Conservation (phyloP, 2,329 filamentous ascomycete genomes). For the Colletotrichum salicis region DNA sequence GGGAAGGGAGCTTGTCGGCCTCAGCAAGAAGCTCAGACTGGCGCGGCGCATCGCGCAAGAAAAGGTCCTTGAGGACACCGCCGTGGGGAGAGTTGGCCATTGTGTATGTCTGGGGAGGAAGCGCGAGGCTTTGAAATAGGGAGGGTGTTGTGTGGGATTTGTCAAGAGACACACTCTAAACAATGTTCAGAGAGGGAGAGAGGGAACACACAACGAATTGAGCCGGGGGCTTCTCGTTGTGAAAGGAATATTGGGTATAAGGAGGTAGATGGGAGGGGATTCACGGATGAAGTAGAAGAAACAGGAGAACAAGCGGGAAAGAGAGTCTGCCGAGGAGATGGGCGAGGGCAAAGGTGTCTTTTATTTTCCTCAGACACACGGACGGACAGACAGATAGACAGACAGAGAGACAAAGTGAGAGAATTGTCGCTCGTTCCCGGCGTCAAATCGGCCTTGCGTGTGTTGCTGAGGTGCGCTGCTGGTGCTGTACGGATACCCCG, state of each 20-base stretch:
- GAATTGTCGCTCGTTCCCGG: conserved; percentile 28
- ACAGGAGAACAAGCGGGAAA: neutral
- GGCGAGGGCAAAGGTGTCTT: conserved; percentile 30
- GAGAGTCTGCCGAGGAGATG: neutral
- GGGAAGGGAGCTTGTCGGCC: conserved; percentile 85
- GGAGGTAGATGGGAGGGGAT: conserved; percentile 1
- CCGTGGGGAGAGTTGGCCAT: conserved; percentile 83
- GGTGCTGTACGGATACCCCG: neutral
- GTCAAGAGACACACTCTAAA: conserved; percentile 1
- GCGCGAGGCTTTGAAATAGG: neutral
- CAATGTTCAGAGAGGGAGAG: conserved; percentile 3
- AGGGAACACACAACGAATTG: conserved; percentile 28
- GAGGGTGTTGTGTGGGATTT: neutral
- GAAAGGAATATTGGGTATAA: neutral
- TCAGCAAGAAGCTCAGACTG: conserved; percentile 83
- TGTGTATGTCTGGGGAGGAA: conserved; percentile 38
- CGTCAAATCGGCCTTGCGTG: conserved; percentile 32
- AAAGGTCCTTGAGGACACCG: conserved; percentile 96
- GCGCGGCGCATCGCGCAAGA: conserved; percentile 89
- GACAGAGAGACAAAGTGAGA: neutral
- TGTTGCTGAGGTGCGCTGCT: neutral
- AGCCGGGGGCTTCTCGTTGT: neutral
- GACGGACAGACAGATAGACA: neutral
- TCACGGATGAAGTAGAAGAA: conserved; percentile 9
- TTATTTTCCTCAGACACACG: conserved; percentile 21